Conservation (phyloP, 345 rosid species). For the Gossypium thurberi region DNA sequence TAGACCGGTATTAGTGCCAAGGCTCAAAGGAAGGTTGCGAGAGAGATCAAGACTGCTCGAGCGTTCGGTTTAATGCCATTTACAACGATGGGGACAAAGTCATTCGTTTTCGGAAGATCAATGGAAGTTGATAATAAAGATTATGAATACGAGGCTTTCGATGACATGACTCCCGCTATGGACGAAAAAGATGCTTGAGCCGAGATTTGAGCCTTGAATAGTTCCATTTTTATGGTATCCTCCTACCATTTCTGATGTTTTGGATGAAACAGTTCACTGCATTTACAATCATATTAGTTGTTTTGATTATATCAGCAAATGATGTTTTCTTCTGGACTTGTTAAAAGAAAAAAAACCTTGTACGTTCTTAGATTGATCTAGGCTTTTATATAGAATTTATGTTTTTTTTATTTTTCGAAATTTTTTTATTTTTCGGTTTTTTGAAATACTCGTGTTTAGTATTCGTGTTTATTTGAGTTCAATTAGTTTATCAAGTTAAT, state of each 20-base stretch:
- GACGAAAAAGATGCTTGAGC: slow-evolving; percentile 16
- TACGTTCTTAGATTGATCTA: neutral
- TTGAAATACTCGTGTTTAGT: neutral
- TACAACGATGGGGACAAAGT: slow-evolving; percentile 88
- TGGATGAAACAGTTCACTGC: neutral
- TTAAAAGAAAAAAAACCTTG: neutral
- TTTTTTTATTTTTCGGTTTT: too few relatives aligned
- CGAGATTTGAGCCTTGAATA: neutral
- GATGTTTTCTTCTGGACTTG: neutral
- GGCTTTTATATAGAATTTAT: neutral
- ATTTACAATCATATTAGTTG: neutral
- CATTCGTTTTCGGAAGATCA: slow-evolving; percentile 49
- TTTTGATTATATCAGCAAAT: neutral
- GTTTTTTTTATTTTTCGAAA: too few relatives aligned
- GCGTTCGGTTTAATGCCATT: slow-evolving; percentile 92
- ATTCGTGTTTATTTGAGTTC: too few relatives aligned
- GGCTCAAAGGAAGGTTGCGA: slow-evolving; percentile 87
- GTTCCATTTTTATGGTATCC: neutral
- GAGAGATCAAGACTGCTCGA: slow-evolving; percentile 93
- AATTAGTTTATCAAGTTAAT: too few relatives aligned
- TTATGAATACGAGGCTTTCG: slow-evolving; percentile 36
- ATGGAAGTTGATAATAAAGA: slow-evolving; percentile 62
- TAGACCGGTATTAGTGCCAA: slow-evolving; percentile 90
- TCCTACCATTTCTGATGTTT: neutral
- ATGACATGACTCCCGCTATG: slow-evolving; percentile 7